Percentiles rank a stretch among this genome's conserved stretches.
Evolutionary conservation across 805 yeast genomes (phyloP).

Genomic region (Ogataea kodamae): DNA sequence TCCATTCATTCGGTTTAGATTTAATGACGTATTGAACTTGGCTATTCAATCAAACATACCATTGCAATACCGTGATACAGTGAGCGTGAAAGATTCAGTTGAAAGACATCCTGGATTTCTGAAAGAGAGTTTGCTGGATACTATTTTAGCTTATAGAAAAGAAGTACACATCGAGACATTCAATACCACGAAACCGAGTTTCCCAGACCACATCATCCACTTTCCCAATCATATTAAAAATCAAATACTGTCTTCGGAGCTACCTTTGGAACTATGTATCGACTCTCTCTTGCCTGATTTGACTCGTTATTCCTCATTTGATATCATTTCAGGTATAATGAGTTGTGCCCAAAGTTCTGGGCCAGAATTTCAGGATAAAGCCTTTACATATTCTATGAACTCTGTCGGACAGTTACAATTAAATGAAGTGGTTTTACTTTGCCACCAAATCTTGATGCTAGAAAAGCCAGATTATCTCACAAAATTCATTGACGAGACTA

Average conservation of each 20-base stretch:
- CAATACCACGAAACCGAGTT: background rate
- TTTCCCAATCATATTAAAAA: slow-evolving; percentile 7
- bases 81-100: slow-evolving; percentile 20
- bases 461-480: slow-evolving; percentile 9
- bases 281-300: slow-evolving; percentile 1
- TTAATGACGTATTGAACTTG: slow-evolving; percentile 16
- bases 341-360: background rate
- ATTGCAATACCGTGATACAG: slow-evolving; percentile 15
- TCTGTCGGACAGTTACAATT: slow-evolving; percentile 5
- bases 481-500: slow-evolving; percentile 8
- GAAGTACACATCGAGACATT: slow-evolving; percentile 1
- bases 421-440: slow-evolving; percentile 8
- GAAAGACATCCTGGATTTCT: slow-evolving; percentile 7
- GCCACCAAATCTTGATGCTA: slow-evolving; percentile 7
- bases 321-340: slow-evolving; percentile 8
- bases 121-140: slow-evolving; percentile 12
- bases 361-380: slow-evolving; percentile 4
- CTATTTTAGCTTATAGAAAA: slow-evolving; percentile 11
- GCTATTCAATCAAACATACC: slow-evolving; percentile 14
- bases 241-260: background rate
- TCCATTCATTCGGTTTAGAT: slow-evolving; percentile 16
- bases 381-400: slow-evolving; percentile 6
- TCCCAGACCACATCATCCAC: background rate
- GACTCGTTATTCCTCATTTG: slow-evolving; percentile 10
- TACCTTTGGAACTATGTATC: background rate